These are phyloP conservation scores for Bipolaris cookei DNA, from an alignment of 2,329 filamentous ascomycete genomes.

Conservation along the genomic window DNA sequence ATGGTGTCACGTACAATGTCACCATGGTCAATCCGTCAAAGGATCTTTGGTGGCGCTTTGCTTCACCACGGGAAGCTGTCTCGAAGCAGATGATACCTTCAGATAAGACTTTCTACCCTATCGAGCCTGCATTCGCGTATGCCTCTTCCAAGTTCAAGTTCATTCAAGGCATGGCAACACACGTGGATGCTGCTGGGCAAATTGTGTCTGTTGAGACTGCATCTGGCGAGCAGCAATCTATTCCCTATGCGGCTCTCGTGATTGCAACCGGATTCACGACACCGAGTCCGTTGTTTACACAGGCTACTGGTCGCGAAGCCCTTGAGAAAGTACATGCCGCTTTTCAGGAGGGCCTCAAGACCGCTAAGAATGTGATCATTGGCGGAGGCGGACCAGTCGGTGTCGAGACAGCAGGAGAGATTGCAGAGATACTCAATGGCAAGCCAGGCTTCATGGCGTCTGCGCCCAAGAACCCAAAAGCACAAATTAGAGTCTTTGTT, in stretches of 20 bases:
- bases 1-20: slow-evolving; percentile 56
- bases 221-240: slow-evolving; percentile 37
- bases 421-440: slow-evolving; percentile 53
- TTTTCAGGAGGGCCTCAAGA: slow-evolving; percentile 47
- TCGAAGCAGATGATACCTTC: slow-evolving; percentile 57
- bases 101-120: slow-evolving; percentile 59
- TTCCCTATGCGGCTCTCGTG: slow-evolving; percentile 61
- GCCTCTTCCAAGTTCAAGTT: slow-evolving; percentile 57
- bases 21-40: slow-evolving; percentile 62
- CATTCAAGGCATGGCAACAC: slow-evolving; percentile 58
- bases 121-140: slow-evolving; percentile 61
- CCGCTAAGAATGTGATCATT: slow-evolving; percentile 55
- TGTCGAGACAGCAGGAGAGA: slow-evolving; percentile 59
- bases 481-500: slow-evolving; percentile 55
- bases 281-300: slow-evolving; percentile 55
- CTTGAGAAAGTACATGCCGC: slow-evolving; percentile 44
- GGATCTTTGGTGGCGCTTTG: slow-evolving; percentile 62
- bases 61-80: slow-evolving; percentile 60
- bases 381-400: slow-evolving; percentile 59
- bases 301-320: slow-evolving; percentile 40
- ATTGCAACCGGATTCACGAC: slow-evolving; percentile 63
- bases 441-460: slow-evolving; percentile 46
- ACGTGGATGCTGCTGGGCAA: slow-evolving; percentile 54
- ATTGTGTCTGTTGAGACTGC: slow-evolving; percentile 51
- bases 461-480: slow-evolving; percentile 49